A percentile compares a stretch with the other conserved stretches of the same genome.
Conservation (phyloP, 768 basidiomycete genomes). For the Mycena olivaceomarginata region DNA sequence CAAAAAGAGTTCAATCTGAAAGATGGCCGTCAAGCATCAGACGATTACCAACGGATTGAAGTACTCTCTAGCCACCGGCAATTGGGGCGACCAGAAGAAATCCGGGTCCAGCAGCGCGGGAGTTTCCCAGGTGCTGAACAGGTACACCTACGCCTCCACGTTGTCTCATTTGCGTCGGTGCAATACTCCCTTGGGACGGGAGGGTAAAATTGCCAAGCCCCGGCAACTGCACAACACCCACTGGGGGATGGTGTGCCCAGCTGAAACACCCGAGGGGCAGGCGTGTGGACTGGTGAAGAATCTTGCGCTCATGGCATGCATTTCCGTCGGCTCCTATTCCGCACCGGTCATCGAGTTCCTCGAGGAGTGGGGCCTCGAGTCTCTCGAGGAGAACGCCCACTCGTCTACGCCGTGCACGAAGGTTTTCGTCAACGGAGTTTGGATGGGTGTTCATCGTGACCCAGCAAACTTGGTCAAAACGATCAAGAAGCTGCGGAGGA, state of each 20-base stretch:
- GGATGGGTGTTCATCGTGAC: conserved; percentile 99
- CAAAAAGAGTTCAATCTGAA: conserved; percentile 96
- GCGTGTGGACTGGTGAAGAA: conserved; percentile 99
- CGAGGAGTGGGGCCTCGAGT: conserved; percentile 98
- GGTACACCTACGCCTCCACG: conserved; percentile 99
- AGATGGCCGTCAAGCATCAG: conserved; percentile 94
- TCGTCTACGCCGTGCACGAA: conserved; percentile 91
- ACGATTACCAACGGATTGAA: conserved; percentile 99
- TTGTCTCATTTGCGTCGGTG: conserved; percentile 98
- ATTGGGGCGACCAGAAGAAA: conserved; percentile 99
- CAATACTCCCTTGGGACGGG: conserved; percentile 97
- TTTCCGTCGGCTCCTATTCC: conserved; percentile 97
- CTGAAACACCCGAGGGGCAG: conserved; percentile 99
- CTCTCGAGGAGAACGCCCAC: conserved; percentile 94
- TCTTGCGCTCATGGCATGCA: conserved; percentile 96
- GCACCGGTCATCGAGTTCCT: conserved; percentile 98
- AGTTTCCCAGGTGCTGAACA: conserved; percentile 98
- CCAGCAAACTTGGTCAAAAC: conserved; percentile 95
- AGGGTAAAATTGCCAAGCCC: conserved; percentile 99
- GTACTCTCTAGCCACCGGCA: conserved; percentile 98
- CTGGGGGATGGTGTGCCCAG: conserved; percentile 99
- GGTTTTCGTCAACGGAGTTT: conserved; percentile 99
- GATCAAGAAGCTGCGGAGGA: conserved; percentile 93
- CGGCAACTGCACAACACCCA: conserved; percentile 99
- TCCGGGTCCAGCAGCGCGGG: conserved; percentile 98